A percentile compares a stretch with the other conserved stretches of the same genome.
Conservation (phyloP, 768 basidiomycete species). For the Tricholoma furcatifolium region DNA sequence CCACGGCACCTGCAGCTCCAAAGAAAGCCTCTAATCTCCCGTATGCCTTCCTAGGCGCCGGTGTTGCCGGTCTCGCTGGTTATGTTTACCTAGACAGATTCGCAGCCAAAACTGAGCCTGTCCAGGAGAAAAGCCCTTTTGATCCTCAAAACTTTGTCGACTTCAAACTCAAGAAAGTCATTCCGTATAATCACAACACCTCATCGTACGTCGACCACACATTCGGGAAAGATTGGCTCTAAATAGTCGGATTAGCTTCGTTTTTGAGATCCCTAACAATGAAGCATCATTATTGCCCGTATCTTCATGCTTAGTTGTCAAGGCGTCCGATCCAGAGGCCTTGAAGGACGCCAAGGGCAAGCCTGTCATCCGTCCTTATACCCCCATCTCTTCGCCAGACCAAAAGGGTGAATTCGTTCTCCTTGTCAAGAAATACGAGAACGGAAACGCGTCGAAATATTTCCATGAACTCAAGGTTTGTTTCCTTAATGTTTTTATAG, state of each 20-base stretch:
- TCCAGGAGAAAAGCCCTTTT: slow-evolving; percentile 65
- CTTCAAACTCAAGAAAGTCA: slow-evolving; percentile 78
- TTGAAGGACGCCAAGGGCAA: slow-evolving; percentile 79
- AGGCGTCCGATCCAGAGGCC: slow-evolving; percentile 64
- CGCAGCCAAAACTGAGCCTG: slow-evolving; percentile 19
- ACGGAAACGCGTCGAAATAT: slow-evolving; percentile 81
- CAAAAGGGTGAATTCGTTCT: slow-evolving; percentile 73
- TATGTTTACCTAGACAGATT: slow-evolving; percentile 51
- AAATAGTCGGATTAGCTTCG: slow-evolving; percentile 45
- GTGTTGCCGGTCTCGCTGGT: slow-evolving; percentile 39
- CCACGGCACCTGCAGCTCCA: slow-evolving; percentile 40
- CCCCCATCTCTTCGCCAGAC: slow-evolving; percentile 82
- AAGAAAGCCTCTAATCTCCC: slow-evolving; percentile 50
- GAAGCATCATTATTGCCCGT: slow-evolving; percentile 78
- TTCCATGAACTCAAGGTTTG: slow-evolving; percentile 70
- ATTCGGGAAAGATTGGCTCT: background rate
- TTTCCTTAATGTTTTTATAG: background rate
- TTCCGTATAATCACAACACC: slow-evolving; percentile 95
- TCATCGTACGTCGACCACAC: slow-evolving; percentile 48
- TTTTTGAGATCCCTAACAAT: slow-evolving; percentile 78
- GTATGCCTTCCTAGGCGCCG: slow-evolving; percentile 46
- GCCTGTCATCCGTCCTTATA: slow-evolving; percentile 89
- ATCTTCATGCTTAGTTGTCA: slow-evolving; percentile 76
- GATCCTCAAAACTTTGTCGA: slow-evolving; percentile 75
- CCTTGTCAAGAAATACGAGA: slow-evolving; percentile 83